Conservation (phyloP, 805 yeast species). For the Candida xiaguanensis region DNA sequence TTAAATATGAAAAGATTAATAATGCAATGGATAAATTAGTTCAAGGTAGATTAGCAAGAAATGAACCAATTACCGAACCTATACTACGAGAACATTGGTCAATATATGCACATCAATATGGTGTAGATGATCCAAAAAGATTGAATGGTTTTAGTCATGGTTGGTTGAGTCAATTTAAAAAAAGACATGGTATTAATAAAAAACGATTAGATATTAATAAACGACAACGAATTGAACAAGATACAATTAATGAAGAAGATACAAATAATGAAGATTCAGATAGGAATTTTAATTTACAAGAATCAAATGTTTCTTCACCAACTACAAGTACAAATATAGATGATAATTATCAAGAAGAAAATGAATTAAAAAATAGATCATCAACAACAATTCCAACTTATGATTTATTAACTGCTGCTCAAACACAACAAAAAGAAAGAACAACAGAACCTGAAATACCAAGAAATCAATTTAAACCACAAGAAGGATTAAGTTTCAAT, state of each 20-base stretch:
- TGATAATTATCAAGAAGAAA: slow-evolving; percentile 17
- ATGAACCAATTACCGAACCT: slow-evolving; percentile 52
- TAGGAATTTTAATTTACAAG: neutral
- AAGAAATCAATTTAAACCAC: slow-evolving; percentile 24
- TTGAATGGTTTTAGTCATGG: slow-evolving; percentile 56
- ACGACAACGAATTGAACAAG: neutral
- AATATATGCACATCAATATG: slow-evolving; percentile 49
- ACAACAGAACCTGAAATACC: slow-evolving; percentile 6
- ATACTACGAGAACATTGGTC: slow-evolving; percentile 55
- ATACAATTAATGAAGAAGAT: neutral
- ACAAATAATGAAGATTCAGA: neutral
- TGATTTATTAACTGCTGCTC: slow-evolving; percentile 18
- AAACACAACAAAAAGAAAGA: slow-evolving; percentile 8
- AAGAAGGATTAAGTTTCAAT: slow-evolving; percentile 23
- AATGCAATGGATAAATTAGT: slow-evolving; percentile 57
- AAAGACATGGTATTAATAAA: slow-evolving; percentile 48
- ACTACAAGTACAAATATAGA: neutral
- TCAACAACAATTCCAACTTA: slow-evolving; percentile 6
- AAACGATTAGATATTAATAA: slow-evolving; percentile 15
- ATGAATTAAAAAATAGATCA: neutral
- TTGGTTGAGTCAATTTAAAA: slow-evolving; percentile 60
- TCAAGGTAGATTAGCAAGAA: slow-evolving; percentile 37
- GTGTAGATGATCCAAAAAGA: slow-evolving; percentile 60
- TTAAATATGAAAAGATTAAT: slow-evolving; percentile 56
- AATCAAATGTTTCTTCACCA: slow-evolving; percentile 7